Percentiles rank a stretch among this genome's conserved stretches.
Evolutionary conservation across 768 basidiomycete genomes (phyloP).

Genomic region (Tulasnella sp.): DNA sequence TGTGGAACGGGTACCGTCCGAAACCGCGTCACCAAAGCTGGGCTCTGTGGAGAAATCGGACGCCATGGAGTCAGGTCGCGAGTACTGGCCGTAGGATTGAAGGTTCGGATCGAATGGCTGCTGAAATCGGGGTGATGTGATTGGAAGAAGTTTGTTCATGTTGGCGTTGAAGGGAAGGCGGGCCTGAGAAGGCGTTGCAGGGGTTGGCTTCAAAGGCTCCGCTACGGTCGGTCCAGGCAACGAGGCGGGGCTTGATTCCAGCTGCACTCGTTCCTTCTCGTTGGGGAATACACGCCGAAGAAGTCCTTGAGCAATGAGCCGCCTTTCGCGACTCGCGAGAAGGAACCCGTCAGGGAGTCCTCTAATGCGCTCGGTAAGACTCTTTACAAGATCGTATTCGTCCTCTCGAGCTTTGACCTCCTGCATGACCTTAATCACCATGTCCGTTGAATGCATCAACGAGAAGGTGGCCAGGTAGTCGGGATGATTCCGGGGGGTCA

Average conservation of each 20-base stretch:
- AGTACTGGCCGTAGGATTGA: background rate
- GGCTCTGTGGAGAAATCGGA: slow-evolving; percentile 17
- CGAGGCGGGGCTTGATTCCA: slow-evolving; percentile 18
- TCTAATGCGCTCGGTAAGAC: slow-evolving; percentile 49
- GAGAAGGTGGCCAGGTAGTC: slow-evolving; percentile 64
- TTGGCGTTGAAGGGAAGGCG: background rate
- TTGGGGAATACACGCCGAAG: slow-evolving; percentile 41
- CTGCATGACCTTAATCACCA: slow-evolving; percentile 66
- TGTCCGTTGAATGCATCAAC: slow-evolving; percentile 55
- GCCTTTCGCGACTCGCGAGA: slow-evolving; percentile 64
- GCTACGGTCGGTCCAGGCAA: background rate
- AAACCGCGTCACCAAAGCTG: background rate
- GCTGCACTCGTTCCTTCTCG: slow-evolving; percentile 27
- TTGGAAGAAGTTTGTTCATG: slow-evolving; percentile 14
- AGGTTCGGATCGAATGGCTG: background rate
- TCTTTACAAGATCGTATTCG: slow-evolving; percentile 68
- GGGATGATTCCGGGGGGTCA: slow-evolving; percentile 60
- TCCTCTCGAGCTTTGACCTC: slow-evolving; percentile 84
- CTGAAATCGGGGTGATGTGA: slow-evolving; percentile 4
- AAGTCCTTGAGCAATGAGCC: slow-evolving; percentile 60
- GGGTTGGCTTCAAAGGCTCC: background rate
- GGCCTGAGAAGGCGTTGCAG: background rate
- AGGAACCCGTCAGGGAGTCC: slow-evolving; percentile 47
- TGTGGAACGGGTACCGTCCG: slow-evolving; percentile 17
- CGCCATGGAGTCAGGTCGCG: slow-evolving; percentile 9